Evolutionary conservation across 2,329 filamentous ascomycete species (phyloP).

Genomic region (Hymenoscyphus occultus): DNA sequence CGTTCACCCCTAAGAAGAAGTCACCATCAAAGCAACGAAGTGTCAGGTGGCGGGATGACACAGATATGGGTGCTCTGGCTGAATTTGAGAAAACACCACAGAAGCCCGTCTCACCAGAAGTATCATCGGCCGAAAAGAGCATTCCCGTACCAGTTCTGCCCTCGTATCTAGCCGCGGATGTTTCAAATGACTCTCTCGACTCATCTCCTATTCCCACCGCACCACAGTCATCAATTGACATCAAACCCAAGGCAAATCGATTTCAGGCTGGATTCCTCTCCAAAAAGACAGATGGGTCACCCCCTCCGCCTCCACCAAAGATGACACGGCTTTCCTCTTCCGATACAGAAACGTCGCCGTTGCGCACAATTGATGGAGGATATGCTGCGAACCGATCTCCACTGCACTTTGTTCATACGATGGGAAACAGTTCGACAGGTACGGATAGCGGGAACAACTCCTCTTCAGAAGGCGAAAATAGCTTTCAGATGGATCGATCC

Average conservation of each 20-base stretch:
- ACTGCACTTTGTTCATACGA: slow-evolving; percentile 36
- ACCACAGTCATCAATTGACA: slow-evolving; percentile 57
- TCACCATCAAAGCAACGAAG: slow-evolving; percentile 62
- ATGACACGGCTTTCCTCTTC: slow-evolving; percentile 57
- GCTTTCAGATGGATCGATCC: slow-evolving; percentile 26
- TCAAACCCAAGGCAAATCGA: slow-evolving; percentile 65
- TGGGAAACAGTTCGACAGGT: slow-evolving; percentile 23
- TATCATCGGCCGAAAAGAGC: slow-evolving; percentile 48
- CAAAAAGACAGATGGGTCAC: slow-evolving; percentile 61
- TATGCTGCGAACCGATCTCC: slow-evolving; percentile 48
- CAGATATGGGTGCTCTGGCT: slow-evolving; percentile 77
- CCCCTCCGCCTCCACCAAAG: slow-evolving; percentile 40
- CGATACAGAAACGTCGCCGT: slow-evolving; percentile 52
- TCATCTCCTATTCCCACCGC: slow-evolving; percentile 54
- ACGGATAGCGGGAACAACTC: slow-evolving; percentile 39
- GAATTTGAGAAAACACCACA: slow-evolving; percentile 92
- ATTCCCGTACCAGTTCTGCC: slow-evolving; percentile 50
- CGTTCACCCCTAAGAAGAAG: slow-evolving; percentile 81
- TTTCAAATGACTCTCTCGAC: slow-evolving; percentile 40
- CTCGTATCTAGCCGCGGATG: slow-evolving; percentile 45
- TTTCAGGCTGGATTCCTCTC: slow-evolving; percentile 89
- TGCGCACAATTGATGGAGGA: slow-evolving; percentile 50
- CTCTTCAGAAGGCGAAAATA: slow-evolving; percentile 35
- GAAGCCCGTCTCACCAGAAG: slow-evolving; percentile 57
- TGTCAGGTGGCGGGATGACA: slow-evolving; percentile 92